Evolutionary conservation across 1,139 yeast species (phyloP), one percentile per base, ranked within the genome.

Genomic region (Suhomyces kunorum): DNA sequence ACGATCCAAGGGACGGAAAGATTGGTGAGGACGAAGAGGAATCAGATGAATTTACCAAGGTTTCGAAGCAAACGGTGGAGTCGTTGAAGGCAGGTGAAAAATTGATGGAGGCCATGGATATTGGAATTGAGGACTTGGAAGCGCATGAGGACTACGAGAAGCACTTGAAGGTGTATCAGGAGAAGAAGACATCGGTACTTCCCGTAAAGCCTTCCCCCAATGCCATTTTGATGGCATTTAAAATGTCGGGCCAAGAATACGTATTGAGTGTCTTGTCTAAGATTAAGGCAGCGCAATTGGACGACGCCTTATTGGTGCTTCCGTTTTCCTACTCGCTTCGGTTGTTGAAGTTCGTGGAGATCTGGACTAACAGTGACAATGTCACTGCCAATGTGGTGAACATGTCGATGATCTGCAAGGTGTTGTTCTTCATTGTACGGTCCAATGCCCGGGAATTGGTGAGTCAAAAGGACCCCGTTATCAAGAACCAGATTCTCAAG

Each of bases 51-150:
- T 82, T 76, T 8, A 76, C 78, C 7, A 76, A 77, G 39, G 97
- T 89, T 9, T 77, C 81, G 32, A 83, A 83, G 51, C 96, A 89
- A 62, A 89, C 96, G 0, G 71, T 84, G 58, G 98, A 92, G 56
- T 86, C 97, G 1, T 75, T 92, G 55, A 92, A 92, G 62, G 94
- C 97, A 0, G 97, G 98, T 50, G 99, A 92, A 63, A 83, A 83
- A 54, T 67, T 92, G 37, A 83, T 89, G 78, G 98, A 92, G 58
- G 97, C 98, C 0, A 68, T 92, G 34, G 98, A 92, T 49, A 71
- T 90, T 48, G 95, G 95, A 2, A 66, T 69, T 22, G 80, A 78
- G 42, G 97, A 89, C 52, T 66, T 87, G 30, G 81, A 78, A 31
- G 78, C 78, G n/a, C 58, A 63, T 22, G 78, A 73, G 41, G 75